Conservation (phyloP, 2,329 filamentous ascomycete genomes). For the Fusarium mexicanum region DNA sequence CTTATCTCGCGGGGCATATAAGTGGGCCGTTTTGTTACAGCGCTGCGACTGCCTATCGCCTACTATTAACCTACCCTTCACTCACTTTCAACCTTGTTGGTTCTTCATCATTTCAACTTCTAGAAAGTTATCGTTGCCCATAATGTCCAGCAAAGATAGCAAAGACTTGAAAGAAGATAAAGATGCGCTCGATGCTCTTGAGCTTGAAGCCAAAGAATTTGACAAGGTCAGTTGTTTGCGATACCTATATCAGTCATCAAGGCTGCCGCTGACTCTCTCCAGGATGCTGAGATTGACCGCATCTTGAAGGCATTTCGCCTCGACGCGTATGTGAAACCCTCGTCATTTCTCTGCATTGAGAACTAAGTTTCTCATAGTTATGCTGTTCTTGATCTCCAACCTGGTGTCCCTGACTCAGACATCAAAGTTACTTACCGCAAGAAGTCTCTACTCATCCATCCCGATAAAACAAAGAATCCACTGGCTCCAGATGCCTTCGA, state of each 20-base stretch:
- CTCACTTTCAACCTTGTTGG: neutral
- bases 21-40: constrained; percentile 28
- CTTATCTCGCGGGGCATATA: constrained; percentile 51
- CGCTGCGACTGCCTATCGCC: constrained; percentile 3
- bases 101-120: constrained; percentile 14
- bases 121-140: neutral
- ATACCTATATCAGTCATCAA: constrained; percentile 29
- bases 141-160: constrained; percentile 52
- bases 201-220: constrained; percentile 88
- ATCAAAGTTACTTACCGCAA: constrained; percentile 95
- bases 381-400: constrained; percentile 93
- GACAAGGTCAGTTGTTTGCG: constrained; percentile 72
- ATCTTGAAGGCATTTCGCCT: constrained; percentile 90
- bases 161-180: constrained; percentile 65
- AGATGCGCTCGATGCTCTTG: constrained; percentile 82
- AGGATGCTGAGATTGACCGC: constrained; percentile 96
- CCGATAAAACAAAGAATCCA: constrained; percentile 95
- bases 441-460: constrained; percentile 98
- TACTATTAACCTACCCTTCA: neutral
- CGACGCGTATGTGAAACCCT: constrained; percentile 58
- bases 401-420: constrained; percentile 93
- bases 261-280: constrained; percentile 29
- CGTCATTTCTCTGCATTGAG: neutral
- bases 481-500: constrained; percentile 95
- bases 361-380: constrained; percentile 66